phyloP scores from a whole-genome alignment of 106 monocot genomes.

The Vanilla planifolia region DNA sequence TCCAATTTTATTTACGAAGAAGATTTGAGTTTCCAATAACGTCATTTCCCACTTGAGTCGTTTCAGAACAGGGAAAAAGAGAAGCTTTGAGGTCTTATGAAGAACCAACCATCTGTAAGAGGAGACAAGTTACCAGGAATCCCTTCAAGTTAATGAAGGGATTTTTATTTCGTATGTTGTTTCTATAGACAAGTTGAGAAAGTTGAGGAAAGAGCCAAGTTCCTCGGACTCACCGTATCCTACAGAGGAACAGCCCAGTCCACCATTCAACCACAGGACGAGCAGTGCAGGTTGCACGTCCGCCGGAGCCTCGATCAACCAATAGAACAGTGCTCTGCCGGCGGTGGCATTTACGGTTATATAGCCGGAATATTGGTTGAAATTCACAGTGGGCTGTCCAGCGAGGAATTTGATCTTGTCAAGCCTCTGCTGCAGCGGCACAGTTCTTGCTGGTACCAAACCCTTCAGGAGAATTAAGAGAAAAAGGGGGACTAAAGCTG shows the following conservation, averaged over 20 bases:
- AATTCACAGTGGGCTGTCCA: slow-evolving; percentile 70
- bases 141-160: slow-evolving; percentile 87
- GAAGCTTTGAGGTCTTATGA: too few relatives aligned
- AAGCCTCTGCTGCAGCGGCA: slow-evolving; percentile 14
- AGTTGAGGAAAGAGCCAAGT: slow-evolving; percentile 96
- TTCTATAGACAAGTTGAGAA: slow-evolving; percentile 64
- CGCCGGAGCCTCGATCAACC: slow-evolving; percentile 46
- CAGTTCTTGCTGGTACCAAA: too few relatives aligned
- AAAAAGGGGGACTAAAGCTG: too few relatives aligned
- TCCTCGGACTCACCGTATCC: slow-evolving; percentile 88
- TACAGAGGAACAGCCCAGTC: slow-evolving; percentile 90
- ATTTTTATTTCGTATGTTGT: slow-evolving; percentile 48
- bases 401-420: slow-evolving; percentile 60
- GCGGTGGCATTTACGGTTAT: slow-evolving; percentile 55
- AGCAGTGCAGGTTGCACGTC: slow-evolving; percentile 27
- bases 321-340: slow-evolving; percentile 89
- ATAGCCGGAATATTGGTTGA: slow-evolving; percentile 75
- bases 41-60: slow-evolving; percentile 59
- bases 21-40: slow-evolving; percentile 81
- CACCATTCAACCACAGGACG: slow-evolving; percentile 91
- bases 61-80: too few relatives aligned
- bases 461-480: too few relatives aligned
- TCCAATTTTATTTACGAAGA: slow-evolving; percentile 75
- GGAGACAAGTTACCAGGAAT: slow-evolving; percentile 75
- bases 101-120: background rate